A percentile compares a stretch with the other conserved stretches of the same genome.
Evolutionary conservation across 768 basidiomycete species (phyloP).

Genomic region (Auriculariales sp.): DNA sequence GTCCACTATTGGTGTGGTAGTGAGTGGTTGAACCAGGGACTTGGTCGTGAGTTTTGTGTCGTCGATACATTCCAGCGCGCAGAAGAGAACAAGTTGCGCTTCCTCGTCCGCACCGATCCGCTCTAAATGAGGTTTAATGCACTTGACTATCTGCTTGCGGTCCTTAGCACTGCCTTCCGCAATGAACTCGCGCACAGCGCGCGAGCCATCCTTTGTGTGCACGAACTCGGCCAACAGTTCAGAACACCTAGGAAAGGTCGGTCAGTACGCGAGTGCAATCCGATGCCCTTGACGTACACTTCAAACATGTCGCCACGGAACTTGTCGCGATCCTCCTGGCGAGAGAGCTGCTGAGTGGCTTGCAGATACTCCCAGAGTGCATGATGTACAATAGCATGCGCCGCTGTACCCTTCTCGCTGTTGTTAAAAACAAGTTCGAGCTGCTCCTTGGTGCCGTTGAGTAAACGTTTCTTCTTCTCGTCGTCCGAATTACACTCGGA

Average conservation of each 20-base stretch:
- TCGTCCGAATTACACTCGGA: conserved; percentile 43
- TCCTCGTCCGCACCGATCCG: conserved; percentile 83
- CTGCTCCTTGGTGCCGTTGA: conserved; percentile 58
- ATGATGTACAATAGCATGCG: conserved; percentile 78
- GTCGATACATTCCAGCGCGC: conserved; percentile 84
- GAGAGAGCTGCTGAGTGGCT: conserved; percentile 39
- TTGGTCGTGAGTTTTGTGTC: conserved; percentile 86
- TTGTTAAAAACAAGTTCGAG: conserved; percentile 80
- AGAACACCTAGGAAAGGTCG: conserved; percentile 40
- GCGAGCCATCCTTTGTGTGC: conserved; percentile 84
- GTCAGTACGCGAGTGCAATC: not conserved
- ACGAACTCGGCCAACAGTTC: conserved; percentile 85
- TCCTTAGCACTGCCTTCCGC: conserved; percentile 83
- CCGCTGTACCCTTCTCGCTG: conserved; percentile 71
- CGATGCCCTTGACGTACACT: conserved; percentile 27
- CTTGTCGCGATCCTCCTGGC: conserved; percentile 58
- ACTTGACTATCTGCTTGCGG: conserved; percentile 81
- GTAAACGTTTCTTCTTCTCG: conserved; percentile 51
- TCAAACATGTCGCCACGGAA: conserved; percentile 70
- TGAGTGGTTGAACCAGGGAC: conserved; percentile 53
- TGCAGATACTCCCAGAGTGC: conserved; percentile 75
- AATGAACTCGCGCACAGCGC: conserved; percentile 73
- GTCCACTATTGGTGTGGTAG: conserved; percentile 42
- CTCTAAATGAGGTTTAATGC: conserved; percentile 77
- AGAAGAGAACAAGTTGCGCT: conserved; percentile 80